phyloP scores from a whole-genome alignment of 441 rosid species.

The Arabidopsis lyrata region DNA sequence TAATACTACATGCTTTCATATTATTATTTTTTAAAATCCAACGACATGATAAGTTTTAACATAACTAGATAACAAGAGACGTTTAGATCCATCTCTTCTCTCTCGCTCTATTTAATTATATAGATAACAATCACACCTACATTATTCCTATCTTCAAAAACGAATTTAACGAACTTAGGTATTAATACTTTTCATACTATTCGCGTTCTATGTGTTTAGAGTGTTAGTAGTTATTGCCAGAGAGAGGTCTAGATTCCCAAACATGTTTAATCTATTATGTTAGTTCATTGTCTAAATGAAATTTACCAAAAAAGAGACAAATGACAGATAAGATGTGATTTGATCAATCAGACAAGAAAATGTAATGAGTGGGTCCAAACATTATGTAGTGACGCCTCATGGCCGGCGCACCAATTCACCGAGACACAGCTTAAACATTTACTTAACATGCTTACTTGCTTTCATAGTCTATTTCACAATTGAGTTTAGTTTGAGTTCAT shows the following conservation, averaged over 20 bases:
- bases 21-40: background rate
- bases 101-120: background rate
- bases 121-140: constrained; percentile 11
- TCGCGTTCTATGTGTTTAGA: background rate
- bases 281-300: constrained; percentile 23
- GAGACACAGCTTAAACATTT: constrained; percentile 34
- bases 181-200: background rate
- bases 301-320: background rate
- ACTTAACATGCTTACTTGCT: constrained; percentile 35
- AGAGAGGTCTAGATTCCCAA: constrained; percentile 29
- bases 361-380: constrained; percentile 46
- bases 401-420: constrained; percentile 47
- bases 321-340: constrained; percentile 37
- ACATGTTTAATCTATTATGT: constrained; percentile 21
- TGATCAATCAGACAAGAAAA: constrained; percentile 44
- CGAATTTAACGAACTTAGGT: constrained; percentile 12
- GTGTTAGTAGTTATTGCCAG: constrained; percentile 14
- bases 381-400: constrained; percentile 47
- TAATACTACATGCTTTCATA: constrained; percentile 17
- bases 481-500: constrained; percentile 39
- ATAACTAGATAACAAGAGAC: background rate
- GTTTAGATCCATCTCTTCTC: constrained; percentile 1
- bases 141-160: constrained; percentile 23
- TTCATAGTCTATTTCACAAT: constrained; percentile 37
- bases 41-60: constrained; percentile 27